Base-by-base conservation (phyloP, 148 eudicot species). In the Hydrangea macrophylla region DNA sequence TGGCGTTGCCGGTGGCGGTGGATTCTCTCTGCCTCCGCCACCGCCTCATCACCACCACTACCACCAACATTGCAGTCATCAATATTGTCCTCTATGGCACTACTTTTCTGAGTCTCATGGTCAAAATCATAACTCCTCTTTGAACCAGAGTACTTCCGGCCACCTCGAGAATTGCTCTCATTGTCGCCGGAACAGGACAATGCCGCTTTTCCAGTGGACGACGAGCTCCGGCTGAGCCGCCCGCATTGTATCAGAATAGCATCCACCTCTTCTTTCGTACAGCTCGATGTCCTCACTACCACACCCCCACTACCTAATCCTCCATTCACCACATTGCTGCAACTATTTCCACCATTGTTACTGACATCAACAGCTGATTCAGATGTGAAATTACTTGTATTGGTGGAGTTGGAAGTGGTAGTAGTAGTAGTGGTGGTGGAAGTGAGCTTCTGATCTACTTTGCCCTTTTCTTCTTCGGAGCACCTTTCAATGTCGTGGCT, bases 101-200 rank as follows among this genome's bases (percentile, higher is more conserved):
- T 24, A 20, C 70, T 83, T 18, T 71, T 82, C 77, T 37, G 72
- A 63, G n/a, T 71, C 48, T 90, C 95, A 12, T 62, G 60, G 27
- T 94, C 99, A 60, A 94, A 91, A 71, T 94, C 99, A 65, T 72
- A 92, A 58, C 99, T 94, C 58, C 99, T 79, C 72, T 94, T 91
- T 5, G 98, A 90, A 12, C 96, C 98, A 0, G 86, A 83, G 68
- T 87, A 88, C 77, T 78, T 88, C 30, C 86, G 82, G 0, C 71
- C 78, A 1, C 53, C 53, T 7, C 58, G 40, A 26, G n/a, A n/a
- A n/a, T n/a, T n/a, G n/a, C n/a, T n/a, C n/a, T 20, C 51, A 45
- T 20, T n/a, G n/a, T n/a, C 51, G n/a, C 53, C 53, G 22, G 68
- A 48, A 5, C 55, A 33, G 33, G 58, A 57, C 22, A 58, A n/a